Evolutionary conservation across 345 rosid genomes (phyloP).

Genomic region (Arabidopsis arenosa): DNA sequence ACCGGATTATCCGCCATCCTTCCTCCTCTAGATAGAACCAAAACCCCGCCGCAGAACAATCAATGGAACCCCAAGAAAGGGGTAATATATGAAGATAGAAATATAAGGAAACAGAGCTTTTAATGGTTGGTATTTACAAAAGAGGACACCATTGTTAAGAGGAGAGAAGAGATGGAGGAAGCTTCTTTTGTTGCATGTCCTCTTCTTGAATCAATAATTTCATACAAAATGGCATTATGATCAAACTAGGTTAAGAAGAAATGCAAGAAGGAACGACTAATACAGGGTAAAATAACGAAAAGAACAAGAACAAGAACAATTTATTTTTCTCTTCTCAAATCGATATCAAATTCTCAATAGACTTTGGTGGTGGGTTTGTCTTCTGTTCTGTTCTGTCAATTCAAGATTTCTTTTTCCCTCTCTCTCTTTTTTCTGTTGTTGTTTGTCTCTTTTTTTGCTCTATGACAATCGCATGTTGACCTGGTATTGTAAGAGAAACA

Average conservation of each 20-base stretch:
- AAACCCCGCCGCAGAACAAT: not conserved
- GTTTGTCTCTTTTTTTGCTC: conserved; percentile 1
- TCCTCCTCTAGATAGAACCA: not conserved
- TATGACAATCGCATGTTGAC: conserved; percentile 28
- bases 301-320: conserved; percentile 4
- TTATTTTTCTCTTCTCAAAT: not conserved
- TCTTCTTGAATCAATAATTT: conserved; percentile 30
- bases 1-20: conserved; percentile 43
- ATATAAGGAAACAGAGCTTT: conserved; percentile 5
- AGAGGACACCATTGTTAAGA: conserved; percentile 19
- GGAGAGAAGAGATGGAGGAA: not conserved
- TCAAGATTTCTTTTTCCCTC: not conserved
- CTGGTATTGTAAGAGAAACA: conserved; percentile 37
- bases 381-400: conserved; percentile 21
- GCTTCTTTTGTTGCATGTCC: conserved; percentile 12
- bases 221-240: conserved; percentile 31
- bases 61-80: conserved; percentile 26
- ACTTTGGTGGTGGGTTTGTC: conserved; percentile 25
- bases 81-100: not conserved
- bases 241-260: conserved; percentile 10
- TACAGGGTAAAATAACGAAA: not conserved
- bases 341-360: conserved; percentile 17
- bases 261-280: not conserved
- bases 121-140: conserved; percentile 13
- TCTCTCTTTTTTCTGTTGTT: conserved; percentile 2